Evolutionary conservation across 129 eudicot species (phyloP), one percentile per base, ranked within the genome.

Genomic region (Flaveria bidentis): DNA sequence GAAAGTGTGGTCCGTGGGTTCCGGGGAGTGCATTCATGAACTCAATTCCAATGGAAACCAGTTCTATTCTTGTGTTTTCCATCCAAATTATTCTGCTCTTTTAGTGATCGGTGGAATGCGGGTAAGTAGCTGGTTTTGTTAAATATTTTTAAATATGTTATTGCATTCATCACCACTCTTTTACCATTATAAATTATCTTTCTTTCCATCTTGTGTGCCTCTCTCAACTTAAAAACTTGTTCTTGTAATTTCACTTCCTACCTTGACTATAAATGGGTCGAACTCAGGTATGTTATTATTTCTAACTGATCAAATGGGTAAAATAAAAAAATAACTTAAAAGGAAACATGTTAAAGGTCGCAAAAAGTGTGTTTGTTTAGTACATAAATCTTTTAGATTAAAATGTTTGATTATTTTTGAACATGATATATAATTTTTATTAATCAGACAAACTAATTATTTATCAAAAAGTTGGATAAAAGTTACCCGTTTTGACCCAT

Each of bases 21-120:
- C 94, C 15, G 89, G 96, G 42, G 96, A 95, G 57, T 95, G 94
- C 75, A 84, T 88, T 72, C 96, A 94, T 78, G 98, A 94, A 82
- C 87, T 94, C 70, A 81, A 76, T 70, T 84, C 97, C 50, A 94
- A 82, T 23, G 93, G 91, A 50, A 94, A 91, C 82, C 97, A 91
- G 81, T 94, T 94, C 79, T 87, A 94, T 76, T 94, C 97, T n/a
- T 94, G 98, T 89, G 97, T 89, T 72, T 94, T 91, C 80, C 99
- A 94, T 87, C 99, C 97, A 11, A 94, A 90, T 77, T 94, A 91
- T 80, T 78, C 97, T 66, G 81, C 96, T 75, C 92, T 94, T 62
- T 78, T 94, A 86, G 98, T 94, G 49, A 82, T 94, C 33, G 98
- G 98, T 12, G 97, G 98, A 66, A 64, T 73, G 75, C 85, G 84